A percentile compares a stretch with the other conserved stretches of the same genome.
Evolutionary conservation across 257 asterid species (phyloP).

Genomic region (Capsicum rhomboideum): DNA sequence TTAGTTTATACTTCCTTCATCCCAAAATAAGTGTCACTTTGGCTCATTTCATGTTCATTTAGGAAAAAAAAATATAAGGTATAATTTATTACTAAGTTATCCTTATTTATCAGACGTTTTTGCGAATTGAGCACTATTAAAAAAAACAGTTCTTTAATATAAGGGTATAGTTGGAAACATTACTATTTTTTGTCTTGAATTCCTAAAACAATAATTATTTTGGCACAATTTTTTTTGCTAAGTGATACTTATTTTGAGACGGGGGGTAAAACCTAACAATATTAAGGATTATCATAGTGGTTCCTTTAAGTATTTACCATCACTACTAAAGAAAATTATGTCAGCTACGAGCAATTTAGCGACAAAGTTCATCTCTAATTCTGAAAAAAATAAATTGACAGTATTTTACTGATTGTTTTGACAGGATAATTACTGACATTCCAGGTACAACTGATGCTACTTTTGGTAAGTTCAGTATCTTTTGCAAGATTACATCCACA

Average conservation of each 20-base stretch:
- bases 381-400: neutral
- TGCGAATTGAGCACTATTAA: neutral
- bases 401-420: neutral
- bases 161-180: neutral
- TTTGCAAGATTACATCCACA: neutral
- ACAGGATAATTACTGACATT: conserved; percentile 68
- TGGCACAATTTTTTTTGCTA: accelerated
- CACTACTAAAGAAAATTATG: neutral
- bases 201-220: neutral
- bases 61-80: too few relatives aligned
- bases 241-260: neutral
- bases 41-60: too few relatives aligned
- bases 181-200: neutral
- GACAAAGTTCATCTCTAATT: neutral
- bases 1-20: too few relatives aligned
- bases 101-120: neutral
- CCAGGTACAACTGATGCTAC: conserved; percentile 87
- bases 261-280: neutral
- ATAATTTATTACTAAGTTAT: too few relatives aligned
- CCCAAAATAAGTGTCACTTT: neutral
- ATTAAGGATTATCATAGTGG: neutral
- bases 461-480: conserved; percentile 51
- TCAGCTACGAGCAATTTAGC: neutral
- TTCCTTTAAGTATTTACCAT: neutral
- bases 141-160: neutral